phyloP scores from a whole-genome alignment of 2,329 filamentous ascomycete species.

The Chaetomiaceae sp. region DNA sequence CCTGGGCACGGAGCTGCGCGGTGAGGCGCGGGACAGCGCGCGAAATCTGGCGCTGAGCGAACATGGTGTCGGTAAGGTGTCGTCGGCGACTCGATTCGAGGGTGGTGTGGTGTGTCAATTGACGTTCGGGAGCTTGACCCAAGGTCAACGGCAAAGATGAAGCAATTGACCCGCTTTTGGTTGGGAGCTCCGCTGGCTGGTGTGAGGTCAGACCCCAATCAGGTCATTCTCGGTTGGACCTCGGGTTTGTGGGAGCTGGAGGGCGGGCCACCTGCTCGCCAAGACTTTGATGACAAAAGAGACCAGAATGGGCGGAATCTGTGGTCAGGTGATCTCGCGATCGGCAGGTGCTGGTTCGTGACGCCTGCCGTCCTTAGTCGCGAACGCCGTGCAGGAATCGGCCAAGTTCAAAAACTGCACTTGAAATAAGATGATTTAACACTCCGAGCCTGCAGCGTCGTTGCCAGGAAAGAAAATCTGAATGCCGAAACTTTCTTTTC shows the following conservation, averaged over 20 bases:
- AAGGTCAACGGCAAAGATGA: slow-evolving; percentile 14
- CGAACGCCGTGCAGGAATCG: not conserved
- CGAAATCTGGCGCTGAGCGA: slow-evolving; percentile 16
- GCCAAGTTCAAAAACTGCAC: no score
- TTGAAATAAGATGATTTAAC: not conserved
- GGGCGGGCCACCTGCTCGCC: slow-evolving; percentile 9
- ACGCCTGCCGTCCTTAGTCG: not conserved
- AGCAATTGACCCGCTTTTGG: slow-evolving; percentile 22
- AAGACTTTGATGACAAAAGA: slow-evolving; percentile 13
- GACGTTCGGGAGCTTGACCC: slow-evolving; percentile 10
- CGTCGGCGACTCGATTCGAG: slow-evolving; percentile 9
- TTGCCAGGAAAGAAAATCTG: not conserved
- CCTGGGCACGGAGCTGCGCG: slow-evolving; percentile 54
- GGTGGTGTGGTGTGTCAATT: slow-evolving; percentile 11
- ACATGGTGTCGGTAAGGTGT: slow-evolving; percentile 14
- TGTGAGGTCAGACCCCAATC: slow-evolving; percentile 25
- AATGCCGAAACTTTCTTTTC: not conserved
- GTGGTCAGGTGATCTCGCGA: slow-evolving; percentile 19
- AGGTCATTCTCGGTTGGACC: slow-evolving; percentile 25
- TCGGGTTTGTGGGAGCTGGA: slow-evolving; percentile 16
- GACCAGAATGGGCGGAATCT: not conserved
- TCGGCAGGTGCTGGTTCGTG: not conserved
- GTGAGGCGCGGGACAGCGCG: slow-evolving; percentile 47
- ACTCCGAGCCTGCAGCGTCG: not conserved
- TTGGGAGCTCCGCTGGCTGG: slow-evolving; percentile 13